Base-by-base conservation (phyloP, 2,329 filamentous ascomycete genomes). In the Karstenula rhodostoma region DNA sequence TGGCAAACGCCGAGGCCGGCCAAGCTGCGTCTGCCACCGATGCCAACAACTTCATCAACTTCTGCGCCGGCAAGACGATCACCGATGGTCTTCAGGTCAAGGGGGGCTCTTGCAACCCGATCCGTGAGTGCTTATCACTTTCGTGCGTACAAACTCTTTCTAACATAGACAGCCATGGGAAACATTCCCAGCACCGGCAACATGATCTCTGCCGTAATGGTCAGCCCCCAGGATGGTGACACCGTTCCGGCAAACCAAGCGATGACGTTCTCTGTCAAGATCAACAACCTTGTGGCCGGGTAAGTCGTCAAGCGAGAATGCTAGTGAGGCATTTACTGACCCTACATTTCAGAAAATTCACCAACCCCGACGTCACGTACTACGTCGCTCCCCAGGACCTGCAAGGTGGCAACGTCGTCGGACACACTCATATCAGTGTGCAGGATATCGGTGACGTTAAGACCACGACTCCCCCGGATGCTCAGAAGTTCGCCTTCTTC, bases 1-100 rank as follows among this genome's bases (percentile, higher is more conserved):
- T 81, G 40, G 77, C 77, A 23, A 65, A 65, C 42, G 67, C 73
- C 57, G 77, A 80, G 59, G 67, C 46, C n/a, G 80, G 79, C 55
- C 77, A 81, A 64, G 70, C 79, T 53, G 65, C 80, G n/a, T 85
- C 84, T 9, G 63, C 68, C 25, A 85, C 81, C 60, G 53, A 73
- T 22, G 80, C 80, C 71, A 87, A 55, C 52, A 55, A 87, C 77
- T 87, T 87, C 73, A 87, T 87, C 80, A 87, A 87, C 77, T 84
- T 87, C 74, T 88, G 86, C 69, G 70, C 77, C 6, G 84, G 84
- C 61, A 81, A 84, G 71, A 82, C 79, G 3, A 68, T 84, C 58
- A 87, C 85, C 62, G 86, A 87, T 64, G 86, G 85, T 62, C 75
- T 78, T 6, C 85, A 87, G 65, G 73, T 79, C 62, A 73, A 77